Conservation (phyloP, 495 filamentous ascomycete species). For the Endocarpon pusillum region DNA sequence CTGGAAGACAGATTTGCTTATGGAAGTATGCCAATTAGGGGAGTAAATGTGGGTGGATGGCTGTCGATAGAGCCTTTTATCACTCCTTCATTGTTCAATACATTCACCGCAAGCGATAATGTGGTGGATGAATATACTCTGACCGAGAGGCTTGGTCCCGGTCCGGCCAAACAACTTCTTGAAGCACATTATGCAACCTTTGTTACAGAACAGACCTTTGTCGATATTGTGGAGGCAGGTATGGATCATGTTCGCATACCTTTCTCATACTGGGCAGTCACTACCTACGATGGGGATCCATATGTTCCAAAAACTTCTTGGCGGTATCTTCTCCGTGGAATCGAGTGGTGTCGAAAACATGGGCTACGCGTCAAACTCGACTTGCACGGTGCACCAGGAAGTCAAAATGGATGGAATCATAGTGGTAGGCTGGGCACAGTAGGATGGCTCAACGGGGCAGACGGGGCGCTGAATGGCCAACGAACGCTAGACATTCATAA, state of each 20-base stretch:
- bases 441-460: constrained; percentile 63
- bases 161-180: constrained; percentile 39
- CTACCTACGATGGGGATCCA: constrained; percentile 69
- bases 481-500: constrained; percentile 70
- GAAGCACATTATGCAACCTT: constrained; percentile 88
- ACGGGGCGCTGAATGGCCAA: constrained; percentile 42
- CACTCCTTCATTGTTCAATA: constrained; percentile 70
- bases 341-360: constrained; percentile 88
- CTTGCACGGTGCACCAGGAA: constrained; percentile 68
- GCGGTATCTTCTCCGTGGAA: constrained; percentile 83
- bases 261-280: constrained; percentile 89
- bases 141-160: constrained; percentile 45
- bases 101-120: constrained; percentile 38
- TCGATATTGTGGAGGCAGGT: constrained; percentile 69
- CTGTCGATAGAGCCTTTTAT: constrained; percentile 90
- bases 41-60: constrained; percentile 93
- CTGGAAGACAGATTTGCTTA: constrained; percentile 59
- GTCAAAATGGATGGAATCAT: constrained; percentile 86
- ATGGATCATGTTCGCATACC: constrained; percentile 93
- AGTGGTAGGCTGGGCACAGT: constrained; percentile 57
- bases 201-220: constrained; percentile 66
- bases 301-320: constrained; percentile 78
- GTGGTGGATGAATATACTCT: constrained; percentile 86
- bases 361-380: constrained; percentile 91
- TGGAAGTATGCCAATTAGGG: constrained; percentile 58